A percentile compares a stretch with the other conserved stretches of the same genome.
phyloP scores from a whole-genome alignment of 1,139 yeast genomes.

The Lodderomyces parapsilosis region DNA sequence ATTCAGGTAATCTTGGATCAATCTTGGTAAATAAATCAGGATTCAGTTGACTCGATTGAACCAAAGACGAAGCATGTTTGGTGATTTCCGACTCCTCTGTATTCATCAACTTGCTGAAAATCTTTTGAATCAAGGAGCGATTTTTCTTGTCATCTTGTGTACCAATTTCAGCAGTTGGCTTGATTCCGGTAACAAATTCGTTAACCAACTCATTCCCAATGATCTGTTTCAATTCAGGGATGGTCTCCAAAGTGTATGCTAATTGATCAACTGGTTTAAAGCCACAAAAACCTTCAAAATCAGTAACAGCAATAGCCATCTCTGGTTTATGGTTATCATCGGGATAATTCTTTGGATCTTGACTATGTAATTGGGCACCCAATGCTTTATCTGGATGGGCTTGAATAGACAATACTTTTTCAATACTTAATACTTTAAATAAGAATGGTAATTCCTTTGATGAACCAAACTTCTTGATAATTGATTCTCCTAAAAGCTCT shows the following conservation, averaged over 20 bases:
- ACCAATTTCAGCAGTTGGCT: constrained; percentile 43
- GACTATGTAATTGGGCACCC: constrained; percentile 70
- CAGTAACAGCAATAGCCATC: constrained; percentile 97
- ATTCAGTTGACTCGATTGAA: constrained; percentile 53
- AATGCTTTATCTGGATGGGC: constrained; percentile 95
- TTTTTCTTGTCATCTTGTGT: constrained; percentile 51
- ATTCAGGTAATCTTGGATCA: constrained; percentile 58
- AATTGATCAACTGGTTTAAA: constrained; percentile 87
- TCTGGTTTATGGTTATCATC: constrained; percentile 99
- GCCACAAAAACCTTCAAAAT: constrained; percentile 97
- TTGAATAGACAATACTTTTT: constrained; percentile 90
- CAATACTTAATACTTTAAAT: constrained; percentile 89
- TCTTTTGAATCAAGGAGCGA: constrained; percentile 64
- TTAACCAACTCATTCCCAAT: constrained; percentile 62
- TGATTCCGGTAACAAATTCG: constrained; percentile 51
- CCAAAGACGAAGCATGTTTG: constrained; percentile 57
- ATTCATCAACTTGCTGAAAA: constrained; percentile 83
- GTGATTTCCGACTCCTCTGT: constrained; percentile 57
- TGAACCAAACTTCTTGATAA: constrained; percentile 67
- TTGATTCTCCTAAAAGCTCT: constrained; percentile 52
- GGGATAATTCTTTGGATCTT: constrained; percentile 92
- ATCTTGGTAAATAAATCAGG: constrained; percentile 49
- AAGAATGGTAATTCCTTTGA: constrained; percentile 79
- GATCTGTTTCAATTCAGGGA: constrained; percentile 73
- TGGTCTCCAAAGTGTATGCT: constrained; percentile 58